Evolutionary conservation across 352 stramenopile genomes (phyloP).

Genomic region (Pelagophyceae sp.): DNA sequence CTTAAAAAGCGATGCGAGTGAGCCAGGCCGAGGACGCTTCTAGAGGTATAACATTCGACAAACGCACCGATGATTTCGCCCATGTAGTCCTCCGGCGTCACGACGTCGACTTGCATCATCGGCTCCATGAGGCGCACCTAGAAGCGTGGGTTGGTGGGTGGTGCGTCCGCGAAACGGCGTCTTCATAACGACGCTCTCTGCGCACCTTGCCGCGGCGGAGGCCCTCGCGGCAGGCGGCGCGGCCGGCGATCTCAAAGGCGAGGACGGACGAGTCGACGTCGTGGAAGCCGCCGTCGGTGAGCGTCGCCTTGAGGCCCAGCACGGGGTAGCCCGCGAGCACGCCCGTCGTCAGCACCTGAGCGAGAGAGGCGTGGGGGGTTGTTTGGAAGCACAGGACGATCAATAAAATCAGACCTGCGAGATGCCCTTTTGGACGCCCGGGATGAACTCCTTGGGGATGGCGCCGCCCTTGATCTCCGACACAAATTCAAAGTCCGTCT

Average conservation of each 20-base stretch:
- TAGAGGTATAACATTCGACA: too few relatives aligned
- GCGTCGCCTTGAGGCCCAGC: constrained; percentile 64
- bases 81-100: constrained; percentile 74
- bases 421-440: constrained; percentile 68
- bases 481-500: constrained; percentile 65
- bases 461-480: constrained; percentile 65
- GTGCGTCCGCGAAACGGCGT: background rate
- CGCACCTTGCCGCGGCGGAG: constrained; percentile 56
- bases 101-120: constrained; percentile 72
- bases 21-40: too few relatives aligned
- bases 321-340: constrained; percentile 66
- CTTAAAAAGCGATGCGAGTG: too few relatives aligned
- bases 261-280: constrained; percentile 72
- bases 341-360: constrained; percentile 57
- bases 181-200: too few relatives aligned
- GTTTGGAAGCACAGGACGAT: too few relatives aligned
- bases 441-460: constrained; percentile 73
- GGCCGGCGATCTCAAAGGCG: constrained; percentile 71
- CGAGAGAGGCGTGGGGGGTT: too few relatives aligned
- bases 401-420: too few relatives aligned
- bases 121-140: constrained; percentile 69
- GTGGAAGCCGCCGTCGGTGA: constrained; percentile 67
- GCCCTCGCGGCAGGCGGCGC: constrained; percentile 57
- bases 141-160: constrained; percentile 24
- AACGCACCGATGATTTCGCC: constrained; percentile 69